A percentile compares a stretch with the other conserved stretches of the same genome.
These are phyloP conservation scores for Colletotrichum ledebouriae DNA, from an alignment of 2,329 filamentous ascomycete genomes.

Conservation along the genomic window DNA sequence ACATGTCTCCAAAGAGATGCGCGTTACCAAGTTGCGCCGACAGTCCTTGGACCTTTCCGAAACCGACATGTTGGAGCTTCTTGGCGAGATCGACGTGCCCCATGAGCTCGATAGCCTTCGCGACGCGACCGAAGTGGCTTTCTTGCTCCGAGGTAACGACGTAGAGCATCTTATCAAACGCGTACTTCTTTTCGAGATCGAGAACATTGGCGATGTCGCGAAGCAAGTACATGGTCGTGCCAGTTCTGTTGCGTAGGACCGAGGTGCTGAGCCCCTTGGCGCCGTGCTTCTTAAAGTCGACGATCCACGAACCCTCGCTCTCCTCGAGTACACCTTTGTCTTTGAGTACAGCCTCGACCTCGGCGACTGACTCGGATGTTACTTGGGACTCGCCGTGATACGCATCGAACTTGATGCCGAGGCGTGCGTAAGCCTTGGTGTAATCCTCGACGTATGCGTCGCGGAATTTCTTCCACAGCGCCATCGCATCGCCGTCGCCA, in stretches of 20 bases:
- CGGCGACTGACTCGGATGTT: constrained; percentile 64
- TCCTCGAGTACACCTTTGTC: constrained; percentile 73
- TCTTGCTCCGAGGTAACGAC: constrained; percentile 55
- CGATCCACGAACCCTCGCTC: constrained; percentile 75
- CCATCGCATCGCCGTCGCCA: constrained; percentile 67
- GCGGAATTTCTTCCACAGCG: constrained; percentile 70
- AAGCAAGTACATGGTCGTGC: constrained; percentile 77
- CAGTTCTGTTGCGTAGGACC: constrained; percentile 73
- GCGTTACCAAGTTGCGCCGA: constrained; percentile 61
- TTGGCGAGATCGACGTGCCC: constrained; percentile 49
- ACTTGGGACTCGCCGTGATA: constrained; percentile 78
- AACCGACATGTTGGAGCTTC: constrained; percentile 56
- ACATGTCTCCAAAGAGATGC: constrained; percentile 68
- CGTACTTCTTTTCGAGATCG: constrained; percentile 68
- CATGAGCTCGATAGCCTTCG: constrained; percentile 54
- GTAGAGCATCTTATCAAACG: constrained; percentile 57
- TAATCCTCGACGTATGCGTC: constrained; percentile 71
- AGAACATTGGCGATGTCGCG: constrained; percentile 76
- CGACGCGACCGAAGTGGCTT: constrained; percentile 51
- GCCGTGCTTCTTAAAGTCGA: constrained; percentile 78
- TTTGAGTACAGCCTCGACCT: constrained; percentile 70
- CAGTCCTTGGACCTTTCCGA: constrained; percentile 63
- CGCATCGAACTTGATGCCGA: constrained; percentile 73
- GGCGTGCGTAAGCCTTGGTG: constrained; percentile 68
- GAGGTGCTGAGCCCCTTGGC: constrained; percentile 77